These are phyloP conservation scores for Vaccinium myrtillus DNA, from an alignment of 148 eudicot species.

Conservation along the genomic window DNA sequence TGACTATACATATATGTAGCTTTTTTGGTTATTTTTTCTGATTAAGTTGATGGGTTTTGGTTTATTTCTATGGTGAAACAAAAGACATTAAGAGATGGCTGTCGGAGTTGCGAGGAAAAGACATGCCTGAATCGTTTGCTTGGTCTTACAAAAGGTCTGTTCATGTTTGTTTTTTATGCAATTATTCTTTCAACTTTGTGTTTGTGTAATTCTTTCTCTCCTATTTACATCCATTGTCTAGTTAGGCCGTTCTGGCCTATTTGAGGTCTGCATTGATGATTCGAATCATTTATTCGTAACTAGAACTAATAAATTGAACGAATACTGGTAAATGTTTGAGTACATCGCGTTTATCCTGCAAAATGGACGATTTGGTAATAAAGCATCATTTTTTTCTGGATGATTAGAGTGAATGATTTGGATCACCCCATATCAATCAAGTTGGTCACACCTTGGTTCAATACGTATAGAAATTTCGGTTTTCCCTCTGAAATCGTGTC, in stretches of 20 bases:
- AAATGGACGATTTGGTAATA: too few species aligned
- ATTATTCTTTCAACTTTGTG: not conserved
- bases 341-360: not conserved
- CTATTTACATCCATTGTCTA: too few species aligned
- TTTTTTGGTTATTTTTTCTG: not conserved
- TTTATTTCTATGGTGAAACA: not conserved
- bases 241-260: too few species aligned
- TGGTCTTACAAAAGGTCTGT: conserved; percentile 64
- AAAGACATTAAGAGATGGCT: conserved; percentile 66
- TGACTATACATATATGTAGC: not conserved
- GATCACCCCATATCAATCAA: too few species aligned
- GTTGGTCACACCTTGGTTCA: too few species aligned
- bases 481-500: too few species aligned
- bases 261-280: too few species aligned
- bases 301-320: not conserved
- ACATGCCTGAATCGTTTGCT: conserved; percentile 51
- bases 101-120: conserved; percentile 50
- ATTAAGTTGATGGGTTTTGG: not conserved
- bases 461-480: too few species aligned
- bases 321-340: not conserved
- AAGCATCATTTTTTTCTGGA: too few species aligned
- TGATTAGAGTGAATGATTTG: too few species aligned
- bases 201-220: too few species aligned
- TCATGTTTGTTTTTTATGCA: not conserved
- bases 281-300: too few species aligned